Percentiles rank a stretch among this genome's conserved stretches.
These are phyloP conservation scores for Starmerella khaoyaiensis DNA, from an alignment of 805 yeast species.

Conservation along the genomic window DNA sequence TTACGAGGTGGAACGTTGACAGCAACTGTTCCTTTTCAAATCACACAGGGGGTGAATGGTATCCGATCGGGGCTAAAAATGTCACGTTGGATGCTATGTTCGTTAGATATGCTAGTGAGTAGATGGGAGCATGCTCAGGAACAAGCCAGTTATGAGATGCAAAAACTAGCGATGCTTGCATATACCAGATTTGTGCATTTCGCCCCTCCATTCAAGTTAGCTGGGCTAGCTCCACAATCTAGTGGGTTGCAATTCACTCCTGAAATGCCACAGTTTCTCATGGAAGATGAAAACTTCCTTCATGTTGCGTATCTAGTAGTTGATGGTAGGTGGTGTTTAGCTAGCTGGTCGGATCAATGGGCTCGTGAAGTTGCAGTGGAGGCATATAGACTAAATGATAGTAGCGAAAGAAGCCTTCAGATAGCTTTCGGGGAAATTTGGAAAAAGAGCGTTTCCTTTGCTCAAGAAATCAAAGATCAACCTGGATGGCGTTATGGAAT, in stretches of 20 bases:
- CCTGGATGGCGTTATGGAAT: slow-evolving; percentile 28
- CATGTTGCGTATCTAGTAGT: slow-evolving; percentile 75
- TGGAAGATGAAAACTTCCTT: slow-evolving; percentile 59
- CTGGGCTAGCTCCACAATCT: slow-evolving; percentile 26
- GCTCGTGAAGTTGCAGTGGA: slow-evolving; percentile 51
- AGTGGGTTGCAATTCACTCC: slow-evolving; percentile 19
- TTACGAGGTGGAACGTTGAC: slow-evolving; percentile 14
- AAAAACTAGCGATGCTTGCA: slow-evolving; percentile 22
- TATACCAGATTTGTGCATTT: slow-evolving; percentile 24
- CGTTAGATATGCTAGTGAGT: slow-evolving; percentile 20
- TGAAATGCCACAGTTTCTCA: slow-evolving; percentile 23
- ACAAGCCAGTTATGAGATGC: slow-evolving; percentile 23
- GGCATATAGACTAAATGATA: slow-evolving; percentile 31
- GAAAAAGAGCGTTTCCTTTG: slow-evolving; percentile 10
- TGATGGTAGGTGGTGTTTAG: slow-evolving; percentile 74
- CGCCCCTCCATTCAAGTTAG: slow-evolving; percentile 27
- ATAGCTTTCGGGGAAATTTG: slow-evolving; percentile 17
- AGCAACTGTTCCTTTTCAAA: slow-evolving; percentile 18
- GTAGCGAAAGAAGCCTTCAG: slow-evolving; percentile 12
- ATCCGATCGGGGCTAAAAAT: slow-evolving; percentile 16
- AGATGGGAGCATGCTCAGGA: slow-evolving; percentile 22
- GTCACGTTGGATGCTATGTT: slow-evolving; percentile 17
- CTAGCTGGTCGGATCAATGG: slow-evolving; percentile 79
- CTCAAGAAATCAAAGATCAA: slow-evolving; percentile 6
- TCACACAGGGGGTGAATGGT: slow-evolving; percentile 21